Conservation (phyloP, 1,139 yeast genomes). For the Taphrina populina region DNA sequence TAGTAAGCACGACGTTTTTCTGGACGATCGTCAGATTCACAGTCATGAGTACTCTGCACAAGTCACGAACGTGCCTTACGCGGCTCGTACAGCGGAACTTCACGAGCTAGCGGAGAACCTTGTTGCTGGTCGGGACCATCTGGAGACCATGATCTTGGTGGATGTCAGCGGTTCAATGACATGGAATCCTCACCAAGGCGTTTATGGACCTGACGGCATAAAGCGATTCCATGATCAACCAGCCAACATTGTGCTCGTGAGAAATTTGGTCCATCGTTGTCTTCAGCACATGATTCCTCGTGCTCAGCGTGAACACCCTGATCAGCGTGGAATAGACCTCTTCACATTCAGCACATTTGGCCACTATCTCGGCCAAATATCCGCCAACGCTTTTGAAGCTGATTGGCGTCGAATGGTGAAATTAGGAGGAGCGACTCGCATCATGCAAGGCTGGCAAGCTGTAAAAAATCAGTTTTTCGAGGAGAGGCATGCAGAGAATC, state of each 20-base stretch:
- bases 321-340: slow-evolving; percentile 3
- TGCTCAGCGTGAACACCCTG: slow-evolving; percentile 10
- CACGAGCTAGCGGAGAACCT: slow-evolving; percentile 15
- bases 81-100: slow-evolving; percentile 12
- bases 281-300: slow-evolving; percentile 13
- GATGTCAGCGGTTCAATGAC: slow-evolving; percentile 9
- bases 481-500: slow-evolving; percentile 10
- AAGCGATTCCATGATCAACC: slow-evolving; percentile 16
- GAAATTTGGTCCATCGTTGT: slow-evolving; percentile 14
- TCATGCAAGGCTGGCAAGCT: slow-evolving; percentile 16
- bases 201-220: slow-evolving; percentile 8
- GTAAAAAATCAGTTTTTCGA: slow-evolving; percentile 12
- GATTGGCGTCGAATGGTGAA: neutral
- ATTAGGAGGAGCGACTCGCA: slow-evolving; percentile 8
- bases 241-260: slow-evolving; percentile 5
- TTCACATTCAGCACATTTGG: slow-evolving; percentile 7
- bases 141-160: slow-evolving; percentile 10
- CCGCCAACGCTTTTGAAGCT: slow-evolving; percentile 1
- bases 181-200: slow-evolving; percentile 10
- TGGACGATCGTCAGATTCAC: slow-evolving; percentile 8
- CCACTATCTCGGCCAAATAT: slow-evolving; percentile 2
- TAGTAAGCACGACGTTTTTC: slow-evolving; percentile 12
- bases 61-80: slow-evolving; percentile 10
- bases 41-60: slow-evolving; percentile 19
- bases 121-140: slow-evolving; percentile 10